Conservation (phyloP, 2,329 filamentous ascomycete genomes). For the Paradendryphiella salina region DNA sequence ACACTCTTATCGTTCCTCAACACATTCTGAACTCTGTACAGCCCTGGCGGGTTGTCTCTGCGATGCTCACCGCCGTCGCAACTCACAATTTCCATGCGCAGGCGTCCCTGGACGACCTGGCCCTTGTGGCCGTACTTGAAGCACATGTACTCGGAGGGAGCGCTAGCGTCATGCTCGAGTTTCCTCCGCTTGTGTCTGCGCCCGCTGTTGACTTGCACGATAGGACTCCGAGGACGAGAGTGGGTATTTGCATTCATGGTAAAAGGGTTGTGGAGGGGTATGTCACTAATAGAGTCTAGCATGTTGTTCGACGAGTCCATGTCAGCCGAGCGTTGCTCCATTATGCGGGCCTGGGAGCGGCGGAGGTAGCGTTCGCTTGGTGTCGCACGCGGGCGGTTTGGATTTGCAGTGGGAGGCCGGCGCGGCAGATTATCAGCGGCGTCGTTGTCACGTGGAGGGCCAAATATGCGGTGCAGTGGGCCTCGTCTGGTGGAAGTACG, state of each 20-base stretch:
- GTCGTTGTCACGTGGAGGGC: constrained; percentile 28
- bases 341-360: constrained; percentile 38
- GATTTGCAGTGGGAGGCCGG: constrained; percentile 26
- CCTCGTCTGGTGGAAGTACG: constrained; percentile 20
- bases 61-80: constrained; percentile 78
- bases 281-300: constrained; percentile 31
- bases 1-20: constrained; percentile 80
- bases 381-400: constrained; percentile 38
- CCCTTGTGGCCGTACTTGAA: constrained; percentile 86
- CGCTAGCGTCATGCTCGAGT: constrained; percentile 42
- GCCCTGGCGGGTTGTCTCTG: constrained; percentile 58
- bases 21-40: constrained; percentile 67
- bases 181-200: constrained; percentile 46
- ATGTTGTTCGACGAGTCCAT: constrained; percentile 29
- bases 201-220: constrained; percentile 24
- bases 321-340: constrained; percentile 29
- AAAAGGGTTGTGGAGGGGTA: constrained; percentile 23
- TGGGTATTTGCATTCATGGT: constrained; percentile 5
- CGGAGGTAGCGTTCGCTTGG: constrained; percentile 45
- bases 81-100: constrained; percentile 85
- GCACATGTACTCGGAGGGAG: constrained; percentile 32
- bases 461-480: constrained; percentile 25
- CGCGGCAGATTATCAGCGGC: constrained; percentile 14
- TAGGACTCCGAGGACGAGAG: constrained; percentile 32
- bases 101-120: constrained; percentile 78